phyloP scores from a whole-genome alignment of 176 grass and related monocot genomes.

The Lolium perenne region DNA sequence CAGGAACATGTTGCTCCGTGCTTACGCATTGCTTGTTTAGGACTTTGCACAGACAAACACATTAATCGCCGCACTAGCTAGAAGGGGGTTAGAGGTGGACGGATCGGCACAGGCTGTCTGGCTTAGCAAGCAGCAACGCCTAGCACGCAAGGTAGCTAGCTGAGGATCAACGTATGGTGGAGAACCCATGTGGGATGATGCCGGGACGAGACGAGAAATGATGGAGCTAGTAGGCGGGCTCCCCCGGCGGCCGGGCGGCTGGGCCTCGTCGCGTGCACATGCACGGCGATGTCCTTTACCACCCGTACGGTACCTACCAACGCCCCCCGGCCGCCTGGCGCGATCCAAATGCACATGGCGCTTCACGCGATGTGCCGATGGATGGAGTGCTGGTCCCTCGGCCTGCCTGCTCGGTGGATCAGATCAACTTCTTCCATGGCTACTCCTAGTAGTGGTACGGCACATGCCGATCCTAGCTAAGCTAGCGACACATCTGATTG shows the following conservation, averaged over 20 bases:
- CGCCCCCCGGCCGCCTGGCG: background rate
- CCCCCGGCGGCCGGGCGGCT: background rate
- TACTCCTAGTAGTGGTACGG: background rate
- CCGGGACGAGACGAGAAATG: background rate
- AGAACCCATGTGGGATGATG: background rate
- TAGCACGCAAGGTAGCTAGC: background rate
- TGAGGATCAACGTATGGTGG: background rate
- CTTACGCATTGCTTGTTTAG: background rate
- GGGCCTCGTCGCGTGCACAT: slow-evolving; percentile 15
- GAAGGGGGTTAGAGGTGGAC: background rate
- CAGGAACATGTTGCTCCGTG: background rate
- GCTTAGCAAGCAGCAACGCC: background rate
- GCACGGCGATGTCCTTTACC: slow-evolving; percentile 41
- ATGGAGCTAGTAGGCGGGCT: background rate
- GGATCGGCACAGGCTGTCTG: background rate
- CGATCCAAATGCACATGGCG: slow-evolving; percentile 60
- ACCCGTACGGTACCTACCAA: slow-evolving; percentile 27
- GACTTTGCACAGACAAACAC: background rate
- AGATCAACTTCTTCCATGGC: background rate
- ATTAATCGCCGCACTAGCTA: slow-evolving; percentile 1
- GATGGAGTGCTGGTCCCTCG: slow-evolving; percentile 14
- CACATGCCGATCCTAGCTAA: background rate
- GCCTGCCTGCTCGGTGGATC: background rate
- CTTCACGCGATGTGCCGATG: background rate
- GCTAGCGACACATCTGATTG: slow-evolving; percentile 2